Percentiles rank a stretch among this genome's conserved stretches.
Conservation (phyloP, 2,329 filamentous ascomycete species). For the Herpotrichia juniperi region DNA sequence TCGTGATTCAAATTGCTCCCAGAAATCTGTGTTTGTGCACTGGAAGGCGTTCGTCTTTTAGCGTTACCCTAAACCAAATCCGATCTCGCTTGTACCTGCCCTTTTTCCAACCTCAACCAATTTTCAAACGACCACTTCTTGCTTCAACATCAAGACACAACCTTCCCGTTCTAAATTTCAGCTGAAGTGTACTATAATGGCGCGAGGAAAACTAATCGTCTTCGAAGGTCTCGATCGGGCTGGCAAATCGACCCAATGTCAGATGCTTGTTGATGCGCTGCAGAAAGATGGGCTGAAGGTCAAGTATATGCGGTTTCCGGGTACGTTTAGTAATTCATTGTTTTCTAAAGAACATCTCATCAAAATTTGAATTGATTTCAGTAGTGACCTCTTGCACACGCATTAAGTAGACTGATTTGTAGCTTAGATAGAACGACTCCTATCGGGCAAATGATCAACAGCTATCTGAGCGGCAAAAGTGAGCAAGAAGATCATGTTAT, state of each 20-base stretch:
- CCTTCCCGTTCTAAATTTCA: not conserved
- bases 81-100: not conserved
- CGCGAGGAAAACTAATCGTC: constrained; percentile 76
- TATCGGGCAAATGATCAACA: constrained; percentile 86
- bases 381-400: no score
- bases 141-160: not conserved
- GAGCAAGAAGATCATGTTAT: constrained; percentile 87
- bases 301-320: constrained; percentile 69
- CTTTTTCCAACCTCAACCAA: not conserved
- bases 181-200: constrained; percentile 21
- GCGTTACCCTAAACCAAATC: not conserved
- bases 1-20: no score
- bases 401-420: no score
- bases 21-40: no score
- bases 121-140: not conserved
- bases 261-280: constrained; percentile 65
- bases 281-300: constrained; percentile 58
- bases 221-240: constrained; percentile 89
- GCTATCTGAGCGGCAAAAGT: constrained; percentile 74
- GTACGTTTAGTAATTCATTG: constrained; percentile 45
- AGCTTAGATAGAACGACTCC: constrained; percentile 75
- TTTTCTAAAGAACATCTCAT: no score
- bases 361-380: no score
- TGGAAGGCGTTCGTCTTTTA: no score
- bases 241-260: constrained; percentile 90